Base-by-base conservation (phyloP, 1,284 basidiomycete species). In the Ustilago cynodontis region DNA sequence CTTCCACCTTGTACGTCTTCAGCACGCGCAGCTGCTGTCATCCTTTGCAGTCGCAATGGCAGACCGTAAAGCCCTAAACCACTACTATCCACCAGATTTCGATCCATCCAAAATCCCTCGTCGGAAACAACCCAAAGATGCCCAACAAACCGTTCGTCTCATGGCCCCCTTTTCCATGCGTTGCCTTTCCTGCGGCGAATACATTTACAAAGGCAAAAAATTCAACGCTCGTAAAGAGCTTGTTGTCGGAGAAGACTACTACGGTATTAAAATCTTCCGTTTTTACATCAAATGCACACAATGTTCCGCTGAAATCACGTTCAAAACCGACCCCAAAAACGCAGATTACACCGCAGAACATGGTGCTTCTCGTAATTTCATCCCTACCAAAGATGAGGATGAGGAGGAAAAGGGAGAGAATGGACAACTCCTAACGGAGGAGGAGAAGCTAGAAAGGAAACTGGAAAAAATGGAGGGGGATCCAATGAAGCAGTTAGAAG, bases 191-290 rank as follows among this genome's bases (percentile, higher is more conserved):
- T 99, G 96, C 82, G 96, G 95, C 64, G 97, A 99, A 87, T 99
- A 98, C 86, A 93, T 98, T 52, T 89, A 89, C 83, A 89, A 98
- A 86, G 97, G 96, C 51, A 98, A 98, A 88, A 99, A 99, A 87
- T 99, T 99, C 89, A 99, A 99, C 81, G 97, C 97, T 2, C 90
- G 96, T 57, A 99, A 99, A 86, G 97, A 99, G 88, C 97, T 95
- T 0, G 97, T 97, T 16, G 91, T 94, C 8, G 94, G 94, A 1
- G 95, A 99, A 86, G 94, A 96, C 80, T 99, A 99, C 85, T 94
- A 94, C 88, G 95, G 95, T 14, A 98, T 99, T 89, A 97, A 97
- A 87, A 96, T 95, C 71, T 93, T 86, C 64, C 78, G 84, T 3
- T 86, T 86, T 71, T 86, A 86, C 66, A 85, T 86, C 77, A 81